Evolutionary conservation across 1,284 basidiomycete species (phyloP).

Genomic region (Ceratobasidium sp.): DNA sequence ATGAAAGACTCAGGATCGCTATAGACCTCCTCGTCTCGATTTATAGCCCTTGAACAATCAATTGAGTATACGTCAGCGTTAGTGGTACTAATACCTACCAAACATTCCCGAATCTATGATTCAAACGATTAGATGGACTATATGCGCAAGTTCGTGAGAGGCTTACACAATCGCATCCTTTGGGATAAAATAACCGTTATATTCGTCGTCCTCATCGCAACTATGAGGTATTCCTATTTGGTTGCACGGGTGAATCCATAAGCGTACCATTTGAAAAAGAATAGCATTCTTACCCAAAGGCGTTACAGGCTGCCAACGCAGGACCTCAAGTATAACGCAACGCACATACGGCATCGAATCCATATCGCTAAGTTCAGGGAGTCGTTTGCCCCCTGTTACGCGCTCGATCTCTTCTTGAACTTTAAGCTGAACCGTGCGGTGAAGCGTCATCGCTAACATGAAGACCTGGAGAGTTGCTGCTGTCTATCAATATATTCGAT

Average conservation of each 20-base stretch:
- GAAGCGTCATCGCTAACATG: conserved; percentile 51
- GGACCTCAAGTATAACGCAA: conserved; percentile 54
- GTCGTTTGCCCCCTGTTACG: conserved; percentile 53
- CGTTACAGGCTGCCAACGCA: conserved; percentile 54
- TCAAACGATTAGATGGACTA: not conserved
- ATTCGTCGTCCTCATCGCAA: conserved; percentile 34
- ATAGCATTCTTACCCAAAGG: conserved; percentile 49
- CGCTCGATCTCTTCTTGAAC: conserved; percentile 54
- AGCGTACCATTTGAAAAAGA: not conserved
- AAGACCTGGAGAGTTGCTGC: conserved; percentile 50
- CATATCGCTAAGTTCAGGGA: conserved; percentile 55
- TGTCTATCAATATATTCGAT: no score
- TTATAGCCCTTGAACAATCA: conserved; percentile 31
- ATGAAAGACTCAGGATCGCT: conserved; percentile 46
- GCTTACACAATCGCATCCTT: conserved; percentile 42
- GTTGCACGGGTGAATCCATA: no score
- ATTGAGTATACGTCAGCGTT: not conserved
- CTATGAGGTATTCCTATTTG: conserved; percentile 45
- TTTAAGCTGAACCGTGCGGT: conserved; percentile 51
- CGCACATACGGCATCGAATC: conserved; percentile 55
- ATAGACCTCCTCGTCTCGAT: conserved; percentile 38
- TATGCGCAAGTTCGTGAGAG: not conserved
- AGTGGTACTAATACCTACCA: no score
- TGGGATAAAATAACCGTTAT: conserved; percentile 43
- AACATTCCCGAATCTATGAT: conserved; percentile 41